phyloP scores from a whole-genome alignment of 2,329 filamentous ascomycete species.

The Aureobasidium sp. region DNA sequence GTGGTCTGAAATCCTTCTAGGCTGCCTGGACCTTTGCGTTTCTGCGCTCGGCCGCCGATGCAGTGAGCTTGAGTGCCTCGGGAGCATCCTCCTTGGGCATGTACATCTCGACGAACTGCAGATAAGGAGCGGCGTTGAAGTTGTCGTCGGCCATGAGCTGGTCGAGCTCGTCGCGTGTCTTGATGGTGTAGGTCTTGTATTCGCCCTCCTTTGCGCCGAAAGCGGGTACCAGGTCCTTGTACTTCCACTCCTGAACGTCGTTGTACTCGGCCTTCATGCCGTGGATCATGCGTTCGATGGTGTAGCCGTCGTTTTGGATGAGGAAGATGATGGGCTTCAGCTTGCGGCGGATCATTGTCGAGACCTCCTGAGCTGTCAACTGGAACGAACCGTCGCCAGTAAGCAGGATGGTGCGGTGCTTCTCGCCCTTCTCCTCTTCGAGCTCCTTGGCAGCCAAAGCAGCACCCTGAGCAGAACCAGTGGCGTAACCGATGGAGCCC shows the following conservation, averaged over 20 bases:
- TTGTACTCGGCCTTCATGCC: conserved; percentile 56
- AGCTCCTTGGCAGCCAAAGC: conserved; percentile 22
- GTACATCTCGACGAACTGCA: conserved; percentile 69
- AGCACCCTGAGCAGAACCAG: conserved; percentile 22
- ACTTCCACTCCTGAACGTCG: conserved; percentile 70
- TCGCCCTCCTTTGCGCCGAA: conserved; percentile 54
- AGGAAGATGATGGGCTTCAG: conserved; percentile 35
- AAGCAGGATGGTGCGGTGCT: conserved; percentile 57
- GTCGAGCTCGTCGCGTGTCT: conserved; percentile 20
- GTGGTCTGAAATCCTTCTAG: neutral
- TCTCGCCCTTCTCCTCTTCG: conserved; percentile 24
- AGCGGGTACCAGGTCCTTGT: conserved; percentile 55
- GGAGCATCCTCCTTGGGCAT: conserved; percentile 70
- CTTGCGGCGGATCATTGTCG: conserved; percentile 49
- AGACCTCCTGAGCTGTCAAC: conserved; percentile 57
- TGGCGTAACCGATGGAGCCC: conserved; percentile 28
- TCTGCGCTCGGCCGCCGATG: conserved; percentile 11
- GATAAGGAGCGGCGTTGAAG: conserved; percentile 39
- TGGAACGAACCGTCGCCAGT: conserved; percentile 84
- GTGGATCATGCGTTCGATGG: conserved; percentile 42
- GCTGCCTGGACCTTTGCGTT: conserved; percentile 4
- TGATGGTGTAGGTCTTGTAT: conserved; percentile 37
- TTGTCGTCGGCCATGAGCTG: conserved; percentile 18
- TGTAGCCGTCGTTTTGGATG: conserved; percentile 43
- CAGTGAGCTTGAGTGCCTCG: conserved; percentile 13